Base-by-base conservation (phyloP, 768 basidiomycete genomes). In the Pholiota molesta region DNA sequence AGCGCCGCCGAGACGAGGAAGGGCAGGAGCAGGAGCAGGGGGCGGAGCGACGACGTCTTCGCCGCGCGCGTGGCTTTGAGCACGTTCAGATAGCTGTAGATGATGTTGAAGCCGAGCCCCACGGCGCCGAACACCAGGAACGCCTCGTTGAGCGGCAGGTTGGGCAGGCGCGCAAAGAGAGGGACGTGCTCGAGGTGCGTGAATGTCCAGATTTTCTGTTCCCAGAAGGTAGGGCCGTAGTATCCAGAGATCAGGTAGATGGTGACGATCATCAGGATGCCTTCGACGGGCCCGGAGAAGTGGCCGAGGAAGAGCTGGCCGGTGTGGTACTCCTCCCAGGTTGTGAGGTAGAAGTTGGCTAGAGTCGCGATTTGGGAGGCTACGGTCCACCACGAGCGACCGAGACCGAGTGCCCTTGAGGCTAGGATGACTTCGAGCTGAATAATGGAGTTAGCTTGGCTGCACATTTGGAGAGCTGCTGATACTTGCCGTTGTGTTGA, bases 311-410 rank as follows among this genome's bases (percentile, higher is more conserved):
- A 99, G 16, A 99, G 79, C 65, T 91, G 88, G 28, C 96, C 92
- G 1, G 96, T 98, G 67, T 98, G 91, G 69, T 92, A 94, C 74
- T 97, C 84, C 73, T 83, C 89, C 89, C 90, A 92, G 16, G 91
- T 93, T 3, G 90, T 90, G 19, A 92, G 78, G 73, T 92, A 92
- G 69, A 94, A 94, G 72, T 90, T 92, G 63, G 86, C 87, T 42
- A 91, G 75, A 0, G 89, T 87, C 0, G 88, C 88, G 11, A 89
- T 81, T 72, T 96, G 93, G 0, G 91, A 91, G 0, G 91, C 86
- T 35, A 99, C 89, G 0, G 95, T 98, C 97, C 95, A 99, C 95
- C 97, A 99, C 0, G 94, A 95, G 19, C 95, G 82, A 13, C 93
- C 94, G 21, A 98, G 81, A 67, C 97, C 96, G 47, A 99, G 85